Base-by-base conservation (phyloP, 1,284 basidiomycete genomes). In the Puccinia polysora region DNA sequence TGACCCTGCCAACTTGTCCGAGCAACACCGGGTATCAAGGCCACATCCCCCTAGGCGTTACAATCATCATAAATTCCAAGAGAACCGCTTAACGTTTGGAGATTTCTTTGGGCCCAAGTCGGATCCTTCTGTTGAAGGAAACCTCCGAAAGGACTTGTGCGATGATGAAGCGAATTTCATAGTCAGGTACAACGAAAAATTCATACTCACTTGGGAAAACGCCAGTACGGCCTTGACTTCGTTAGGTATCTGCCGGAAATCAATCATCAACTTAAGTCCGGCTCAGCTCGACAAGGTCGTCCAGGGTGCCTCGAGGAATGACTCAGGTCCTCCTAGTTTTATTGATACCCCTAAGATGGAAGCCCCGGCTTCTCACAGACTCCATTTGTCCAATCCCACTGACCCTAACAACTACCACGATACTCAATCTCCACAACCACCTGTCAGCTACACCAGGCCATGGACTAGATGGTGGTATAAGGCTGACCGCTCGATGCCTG, bases 141-240 rank as follows among this genome's bases (percentile, higher is more conserved):
- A 25, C 32, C 40, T 49, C 6, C 34, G 45, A 50, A 55, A 50
- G 30, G 53, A 59, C 20, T 36, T 60, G 15, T 30, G 56, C 7
- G 67, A 59, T 52, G 40, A 60, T 47, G 55, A 60, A 52, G 49
- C 67, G 15, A 70, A 60, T 52, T 32, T 68, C 32, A 58, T 68
- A 3, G 49, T 68, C 25, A 68, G 49, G 47, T 70, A 70, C 23
- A 70, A 70, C 47, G 43, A 60, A 25, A 32, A 47, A 47, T 50
- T 80, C 79, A 30, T 83, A 82, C 77, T 83, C 58, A 82, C 83
- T 4, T 84, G 84, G 83, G 79, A 82, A 56, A 82, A 81, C 45
- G 82, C 81, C 0, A 80, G 80, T 36, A 81, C 82, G 2, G 79
- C 84, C 36, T 77, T 85, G 20, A 81, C 82, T 14, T 82, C 83